A percentile compares a stretch with the other conserved stretches of the same genome.
Evolutionary conservation across 1,139 yeast species (phyloP).

Genomic region (Zygoascus sp.): DNA sequence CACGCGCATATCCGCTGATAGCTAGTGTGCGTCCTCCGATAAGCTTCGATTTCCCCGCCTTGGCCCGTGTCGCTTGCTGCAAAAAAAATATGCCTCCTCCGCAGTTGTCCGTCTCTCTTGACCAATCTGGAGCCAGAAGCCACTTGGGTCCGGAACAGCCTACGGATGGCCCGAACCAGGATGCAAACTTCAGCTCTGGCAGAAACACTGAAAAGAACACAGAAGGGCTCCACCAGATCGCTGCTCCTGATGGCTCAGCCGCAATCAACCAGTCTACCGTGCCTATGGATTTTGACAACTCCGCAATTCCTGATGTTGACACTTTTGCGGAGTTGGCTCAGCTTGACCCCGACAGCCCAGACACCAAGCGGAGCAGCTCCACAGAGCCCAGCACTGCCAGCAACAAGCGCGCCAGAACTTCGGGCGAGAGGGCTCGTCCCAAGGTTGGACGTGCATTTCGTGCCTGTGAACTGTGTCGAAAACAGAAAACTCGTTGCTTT

Average conservation of each 20-base stretch:
- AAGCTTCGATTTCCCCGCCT: too few species aligned
- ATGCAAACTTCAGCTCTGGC: neutral
- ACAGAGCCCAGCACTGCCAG: neutral
- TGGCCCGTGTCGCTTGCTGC: too few species aligned
- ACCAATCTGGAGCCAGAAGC: neutral
- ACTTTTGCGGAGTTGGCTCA: neutral
- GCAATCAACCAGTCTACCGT: neutral
- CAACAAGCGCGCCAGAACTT: neutral
- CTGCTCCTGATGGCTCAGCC: neutral
- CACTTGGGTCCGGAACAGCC: neutral
- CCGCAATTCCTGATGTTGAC: neutral
- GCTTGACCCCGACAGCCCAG: neutral
- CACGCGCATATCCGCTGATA: too few species aligned
- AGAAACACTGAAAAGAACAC: neutral
- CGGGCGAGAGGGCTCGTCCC: neutral
- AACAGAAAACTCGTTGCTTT: slow-evolving; percentile 61
- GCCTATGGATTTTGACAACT: neutral
- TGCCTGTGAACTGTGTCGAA: slow-evolving; percentile 59
- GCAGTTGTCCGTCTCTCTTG: neutral
- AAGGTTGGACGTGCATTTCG: slow-evolving; percentile 40
- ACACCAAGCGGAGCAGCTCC: neutral
- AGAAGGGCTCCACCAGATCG: neutral
- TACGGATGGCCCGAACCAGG: neutral
- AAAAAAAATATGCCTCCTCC: neutral
- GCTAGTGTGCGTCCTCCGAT: too few species aligned